Base-by-base conservation (phyloP, 2,329 filamentous ascomycete species). In the Fusarium sp. region DNA sequence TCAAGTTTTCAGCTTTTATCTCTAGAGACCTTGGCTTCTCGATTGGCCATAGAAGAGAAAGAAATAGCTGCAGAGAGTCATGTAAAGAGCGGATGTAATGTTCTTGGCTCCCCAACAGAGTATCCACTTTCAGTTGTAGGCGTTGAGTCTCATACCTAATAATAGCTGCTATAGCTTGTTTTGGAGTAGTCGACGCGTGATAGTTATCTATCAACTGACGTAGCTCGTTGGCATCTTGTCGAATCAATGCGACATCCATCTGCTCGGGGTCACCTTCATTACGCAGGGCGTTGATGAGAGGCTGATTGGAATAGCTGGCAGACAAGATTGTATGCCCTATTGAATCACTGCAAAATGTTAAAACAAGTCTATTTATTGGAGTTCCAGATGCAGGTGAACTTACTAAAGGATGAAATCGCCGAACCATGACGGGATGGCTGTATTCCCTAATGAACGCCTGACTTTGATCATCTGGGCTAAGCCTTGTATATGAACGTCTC, bases 241-340 rank as follows among this genome's bases (percentile, higher is more conserved):
- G 54, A 13, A 74, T 60, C 20, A 18, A 38, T 1, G 50, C 46
- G 11, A 75, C 20, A 6, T 69, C 52, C 1, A 33, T 17, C 6
- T 33, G 26, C 2, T 49, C 50, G 5, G 59, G 46, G 11, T 45
- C 49, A 1, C 64, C 40, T 7, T 66, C 42, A 6, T 63, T 64
- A 3, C 53, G 54, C 2, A 75, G n/a, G 3, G 66, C 66, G 8
- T 70, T 48, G 17, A 75, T 61, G 7, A 75, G 56, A 12, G 69
- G 69, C 3, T 52, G 14, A 10, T 73, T 63, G 4, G 59, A 62
- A 37, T 44, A 35, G 9, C 55, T 54, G 1, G 62, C 32, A 0
- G 58, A 64, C 0, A 66, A 14, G 1, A 75, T 52, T 1, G 61
- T 45, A n/a, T 75, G 60, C 0, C 61, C 63, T 5, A 75, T 61